Evolutionary conservation across 1,284 basidiomycete species (phyloP), one percentile per base, ranked within the genome.

Genomic region (Fomitiporia mediterranea): DNA sequence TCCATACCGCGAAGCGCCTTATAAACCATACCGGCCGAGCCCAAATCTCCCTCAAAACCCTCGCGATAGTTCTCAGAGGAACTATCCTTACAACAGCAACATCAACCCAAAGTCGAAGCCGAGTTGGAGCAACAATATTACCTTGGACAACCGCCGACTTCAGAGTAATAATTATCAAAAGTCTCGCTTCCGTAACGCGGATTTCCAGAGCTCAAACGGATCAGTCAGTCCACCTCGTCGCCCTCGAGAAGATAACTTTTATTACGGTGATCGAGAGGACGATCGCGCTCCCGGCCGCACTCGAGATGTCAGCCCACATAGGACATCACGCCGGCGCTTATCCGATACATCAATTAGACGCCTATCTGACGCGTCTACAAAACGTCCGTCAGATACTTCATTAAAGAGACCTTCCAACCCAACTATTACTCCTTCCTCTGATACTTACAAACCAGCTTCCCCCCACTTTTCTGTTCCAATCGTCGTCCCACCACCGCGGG

Each of bases 321-420:
- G 38, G 13, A 30, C 38, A 25, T 28, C 38, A 30, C 34, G 27
- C 30, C 32, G 55, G 37, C 55, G 55, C 21, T 15, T 11, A 7
- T 56, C 55, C 15, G 55, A 56, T 44, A 46, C 55, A 1, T 56
- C 55, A 15, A 39, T 30, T 6, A 53, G 21, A 19, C 38, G 52
- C 23, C 25, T 19, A n/a, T 34, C 42, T 27, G 52, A 53, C 7
- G n/a, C 50, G n/a, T 53, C 52, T 9, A 32, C 23, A 23, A 44
- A 37, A 53, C 50, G 39, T 27, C 34, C 40, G 11, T 44, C 52
- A 21, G 30, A 32, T n/a, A 35, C n/a, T 4, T 50, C 48, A 3
- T n/a, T 17, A n/a, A 34, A 23, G 35, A n/a, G 27, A 15, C 15
- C 28, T 50, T 32, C 48, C 23, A 30, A 43, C 34, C 21, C 19